Evolutionary conservation across 805 yeast species (phyloP), one percentile per base, ranked within the genome.

Genomic region (Wickerhamomyces rabaulensis): DNA sequence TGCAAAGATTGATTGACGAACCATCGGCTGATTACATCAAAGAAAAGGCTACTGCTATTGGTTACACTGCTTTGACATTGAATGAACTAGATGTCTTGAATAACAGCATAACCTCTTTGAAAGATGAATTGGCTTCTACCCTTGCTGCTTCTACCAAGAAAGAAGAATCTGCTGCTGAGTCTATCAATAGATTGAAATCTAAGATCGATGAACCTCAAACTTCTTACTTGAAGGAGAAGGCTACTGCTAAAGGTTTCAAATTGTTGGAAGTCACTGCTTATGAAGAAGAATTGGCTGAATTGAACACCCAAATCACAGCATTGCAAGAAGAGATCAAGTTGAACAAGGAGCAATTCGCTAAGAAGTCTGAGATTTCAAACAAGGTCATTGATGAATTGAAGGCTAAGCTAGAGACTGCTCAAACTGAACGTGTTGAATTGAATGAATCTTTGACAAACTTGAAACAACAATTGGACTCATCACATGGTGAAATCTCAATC

Each of bases 1-100:
- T 55, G 23, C 33, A 48, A 40, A 31, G 23, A 4, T 3, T 33
- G 48, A 35, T 58, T 13, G 51, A 50, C 6, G 45, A 49, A 6
- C 78, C 79, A 8, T 56, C 66, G 19, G 46, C 53, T 9, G 69
- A 61, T 3, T 57, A 56, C 41, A 46, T 68, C 22, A 53, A 47
- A 40, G 51, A 50, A 19, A 62, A 62, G 40, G 67, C 73, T 9
- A 22, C 42, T 5, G 45, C 29, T 17, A 17, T 12, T 17, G 40
- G 36, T 17, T 33, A 27, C 27, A 39, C 19, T 8, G 19, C 33
- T 20, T 25, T 46, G 13, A 22, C 36, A 7, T 15, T 29, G 17
- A 40, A 31, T 40, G 39, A 48, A 17, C 12, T 47, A 1, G 21
- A 41, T 2, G 47, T 52, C 12, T 33, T 55, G 27, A 41, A 47